Base-by-base conservation (phyloP, 1,284 basidiomycete genomes). In the Ustilago vetiveriae region DNA sequence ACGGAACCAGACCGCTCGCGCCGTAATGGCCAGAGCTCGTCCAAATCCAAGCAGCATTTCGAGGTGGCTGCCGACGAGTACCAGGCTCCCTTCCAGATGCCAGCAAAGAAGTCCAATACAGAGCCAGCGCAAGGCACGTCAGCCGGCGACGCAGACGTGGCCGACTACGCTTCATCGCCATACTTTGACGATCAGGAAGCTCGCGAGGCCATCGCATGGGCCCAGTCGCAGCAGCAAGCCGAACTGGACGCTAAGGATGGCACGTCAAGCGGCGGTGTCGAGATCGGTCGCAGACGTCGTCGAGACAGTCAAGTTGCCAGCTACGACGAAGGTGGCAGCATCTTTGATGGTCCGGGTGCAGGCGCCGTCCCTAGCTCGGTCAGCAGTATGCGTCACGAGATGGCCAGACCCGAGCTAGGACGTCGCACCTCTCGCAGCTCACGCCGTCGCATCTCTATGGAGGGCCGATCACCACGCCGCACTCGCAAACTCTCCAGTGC, bases 321-420 rank as follows among this genome's bases (percentile, higher is more conserved):
- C 66, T 82, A 82, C 46, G 79, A 78, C 23, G 76, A 79, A 35
- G 46, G 27, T 9, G 75, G 62, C 19, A 75, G 73, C 41, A 75
- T 82, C 53, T 82, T 81, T 42, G 80, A 82, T 27, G 80, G 80
- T 6, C 80, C 80, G 0, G 53, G 69, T 9, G 79, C 78, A 6
- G 80, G 76, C 11, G 71, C 71, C 24, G 79, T 82, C 13, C 80
- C 80, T 14, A 79, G 76, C 47, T 76, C 74, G 6, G 63, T 81
- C 32, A 67, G 53, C 54, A 65, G 67, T 40, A 74, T 70, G 71
- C 66, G 67, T 26, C 74, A 74, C 57, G 56, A 63, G 38, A 64
- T 72, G 33, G 41, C 72, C 7, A 52, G 74, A 37, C 68, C 79
- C 23, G 64, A 77, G 54, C 58, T 81, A 6, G 62, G 50, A 16